These are phyloP conservation scores for Rhodomyrtus tomentosa DNA, from an alignment of 345 rosid species.

Conservation along the genomic window DNA sequence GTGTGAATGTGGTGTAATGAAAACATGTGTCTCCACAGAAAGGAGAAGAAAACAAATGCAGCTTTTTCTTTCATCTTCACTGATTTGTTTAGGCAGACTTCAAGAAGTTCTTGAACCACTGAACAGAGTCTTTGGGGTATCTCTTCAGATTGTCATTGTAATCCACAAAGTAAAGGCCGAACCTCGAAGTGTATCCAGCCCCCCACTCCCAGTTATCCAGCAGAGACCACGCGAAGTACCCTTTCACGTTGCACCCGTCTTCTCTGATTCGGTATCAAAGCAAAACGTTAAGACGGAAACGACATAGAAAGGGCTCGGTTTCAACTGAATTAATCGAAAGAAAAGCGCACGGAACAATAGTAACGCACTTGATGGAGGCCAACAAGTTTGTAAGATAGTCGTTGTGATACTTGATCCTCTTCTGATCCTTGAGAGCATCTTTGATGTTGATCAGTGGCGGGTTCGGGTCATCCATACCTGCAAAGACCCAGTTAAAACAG, in stretches of 20 bases:
- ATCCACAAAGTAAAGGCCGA: constrained; percentile 88
- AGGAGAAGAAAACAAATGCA: background rate
- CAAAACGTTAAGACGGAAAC: background rate
- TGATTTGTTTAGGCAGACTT: constrained; percentile 9
- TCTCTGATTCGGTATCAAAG: constrained; percentile 32
- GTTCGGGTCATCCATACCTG: constrained; percentile 94
- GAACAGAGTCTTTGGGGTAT: constrained; percentile 79
- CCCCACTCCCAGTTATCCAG: constrained; percentile 97
- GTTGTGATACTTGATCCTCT: constrained; percentile 71
- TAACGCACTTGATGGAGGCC: constrained; percentile 56
- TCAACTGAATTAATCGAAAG: background rate
- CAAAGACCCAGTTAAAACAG: background rate
- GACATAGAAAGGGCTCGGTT: background rate
- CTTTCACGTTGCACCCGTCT: constrained; percentile 95
- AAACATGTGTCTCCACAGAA: background rate
- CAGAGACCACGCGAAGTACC: constrained; percentile 85
- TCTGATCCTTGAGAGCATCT: constrained; percentile 62
- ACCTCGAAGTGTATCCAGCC: constrained; percentile 80
- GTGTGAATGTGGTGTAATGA: background rate
- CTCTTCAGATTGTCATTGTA: constrained; percentile 72
- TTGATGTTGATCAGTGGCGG: constrained; percentile 22
- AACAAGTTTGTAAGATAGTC: constrained; percentile 76
- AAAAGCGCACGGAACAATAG: too few relatives aligned
- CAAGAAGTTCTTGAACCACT: constrained; percentile 89
- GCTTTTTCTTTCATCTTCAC: background rate